These are phyloP conservation scores for Pseudozyma thailandica DNA, from an alignment of 1,284 basidiomycete genomes.

Conservation along the genomic window DNA sequence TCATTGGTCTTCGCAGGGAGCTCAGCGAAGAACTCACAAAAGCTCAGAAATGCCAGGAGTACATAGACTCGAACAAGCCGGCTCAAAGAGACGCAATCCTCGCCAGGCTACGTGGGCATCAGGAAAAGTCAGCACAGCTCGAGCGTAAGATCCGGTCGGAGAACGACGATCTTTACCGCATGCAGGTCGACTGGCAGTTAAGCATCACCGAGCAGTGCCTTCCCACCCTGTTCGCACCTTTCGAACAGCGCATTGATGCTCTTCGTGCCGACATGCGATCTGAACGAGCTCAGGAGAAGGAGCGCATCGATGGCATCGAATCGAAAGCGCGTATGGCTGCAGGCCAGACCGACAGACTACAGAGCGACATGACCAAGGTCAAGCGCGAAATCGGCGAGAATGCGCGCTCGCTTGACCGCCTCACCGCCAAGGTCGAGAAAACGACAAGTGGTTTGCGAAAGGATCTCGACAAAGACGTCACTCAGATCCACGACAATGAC, in stretches of 20 bases:
- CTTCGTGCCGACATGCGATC: slow-evolving; percentile 1
- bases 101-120: slow-evolving; percentile 9
- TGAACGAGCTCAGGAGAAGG: slow-evolving; percentile 16
- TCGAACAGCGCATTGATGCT: slow-evolving; percentile 18
- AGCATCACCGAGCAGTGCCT: slow-evolving; percentile 3
- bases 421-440: slow-evolving; percentile 4
- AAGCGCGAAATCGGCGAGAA: slow-evolving; percentile 8
- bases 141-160: slow-evolving; percentile 17
- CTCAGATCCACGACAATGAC: slow-evolving; percentile 14
- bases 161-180: slow-evolving; percentile 7
- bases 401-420: slow-evolving; percentile 12
- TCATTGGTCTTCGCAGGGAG: slow-evolving; percentile 14
- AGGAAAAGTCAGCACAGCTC: slow-evolving; percentile 1
- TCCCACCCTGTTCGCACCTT: background rate
- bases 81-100: slow-evolving; percentile 1
- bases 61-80: slow-evolving; percentile 6
- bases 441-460: slow-evolving; percentile 7
- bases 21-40: slow-evolving; percentile 17
- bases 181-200: slow-evolving; percentile 16
- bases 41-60: slow-evolving; percentile 8
- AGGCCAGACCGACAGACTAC: slow-evolving; percentile 5
- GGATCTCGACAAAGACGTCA: slow-evolving; percentile 36
- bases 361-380: slow-evolving; percentile 18
- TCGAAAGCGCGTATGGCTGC: background rate
- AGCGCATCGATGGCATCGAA: slow-evolving; percentile 8